Conservation (phyloP, 1,284 basidiomycete genomes). For the Hymenochaete sp. region DNA sequence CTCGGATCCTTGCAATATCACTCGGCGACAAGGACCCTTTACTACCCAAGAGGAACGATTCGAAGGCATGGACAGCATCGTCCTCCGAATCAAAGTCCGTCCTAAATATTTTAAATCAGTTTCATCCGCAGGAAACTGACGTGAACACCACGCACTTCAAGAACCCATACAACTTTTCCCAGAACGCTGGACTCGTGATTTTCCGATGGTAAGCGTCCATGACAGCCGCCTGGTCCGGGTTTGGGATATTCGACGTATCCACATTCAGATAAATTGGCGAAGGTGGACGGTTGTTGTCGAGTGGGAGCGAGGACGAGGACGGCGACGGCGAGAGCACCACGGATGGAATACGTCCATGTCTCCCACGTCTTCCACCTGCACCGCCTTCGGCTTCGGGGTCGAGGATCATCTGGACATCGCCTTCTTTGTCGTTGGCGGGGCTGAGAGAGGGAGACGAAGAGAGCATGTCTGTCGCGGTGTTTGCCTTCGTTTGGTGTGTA, state of each 20-base stretch:
- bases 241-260: conserved; percentile 42
- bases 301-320: conserved; percentile 29
- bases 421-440: conserved; percentile 12
- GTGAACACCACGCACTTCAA: conserved; percentile 40
- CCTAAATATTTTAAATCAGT: conserved; percentile 27
- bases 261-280: conserved; percentile 60
- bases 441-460: conserved; percentile 6
- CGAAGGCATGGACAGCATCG: conserved; percentile 58
- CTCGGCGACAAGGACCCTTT: conserved; percentile 60
- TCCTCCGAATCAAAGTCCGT: conserved; percentile 43
- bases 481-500: conserved; percentile 6
- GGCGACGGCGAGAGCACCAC: conserved; percentile 70
- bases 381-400: conserved; percentile 21
- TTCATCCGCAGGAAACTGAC: not conserved
- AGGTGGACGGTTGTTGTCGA: conserved; percentile 34
- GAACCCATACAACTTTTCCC: conserved; percentile 60
- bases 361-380: conserved; percentile 22
- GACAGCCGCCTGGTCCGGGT: conserved; percentile 34
- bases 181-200: conserved; percentile 68
- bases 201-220: conserved; percentile 54
- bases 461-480: conserved; percentile 24
- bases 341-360: conserved; percentile 60
- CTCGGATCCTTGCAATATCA: conserved; percentile 74
- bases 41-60: conserved; percentile 64
- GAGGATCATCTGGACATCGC: conserved; percentile 20